Evolutionary conservation across 371 early-diverging fungal species (phyloP), one percentile per base, ranked within the genome.

Genomic region (Rhizopus delemar): DNA sequence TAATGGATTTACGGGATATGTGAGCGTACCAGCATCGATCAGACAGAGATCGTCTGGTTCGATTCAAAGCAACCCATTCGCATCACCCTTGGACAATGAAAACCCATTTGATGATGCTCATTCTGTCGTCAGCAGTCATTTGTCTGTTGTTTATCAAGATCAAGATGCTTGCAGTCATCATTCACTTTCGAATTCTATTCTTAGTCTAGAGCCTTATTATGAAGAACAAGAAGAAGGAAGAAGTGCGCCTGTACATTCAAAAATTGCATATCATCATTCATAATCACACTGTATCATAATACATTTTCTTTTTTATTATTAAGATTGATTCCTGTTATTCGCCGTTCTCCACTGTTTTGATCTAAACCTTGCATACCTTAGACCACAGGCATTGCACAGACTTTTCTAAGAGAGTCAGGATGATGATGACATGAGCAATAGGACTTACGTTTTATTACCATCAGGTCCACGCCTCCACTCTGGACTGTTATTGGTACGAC

Each of bases 391-490:
- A 66, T 90, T 90, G 62, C 90, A 90, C 7, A 90, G 65, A 45
- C 88, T 87, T 71, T 29, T n/a, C 35, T 41, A 13, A 32, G 53
- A 22, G 22, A 52, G 39, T 46, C 12, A 39, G 35, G 41, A 51
- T 48, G 46, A 52, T 43, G 33, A 51, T 28, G 5, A 43, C n/a
- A 13, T 22, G 29, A 22, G 22, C 46, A 32, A 43, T 28, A 36
- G 51, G 38, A 71, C 80, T 72, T 79, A 86, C 84, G 88, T 87
- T 64, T 90, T 90, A 68, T 89, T 86, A n/a, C 91, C 91, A 34
- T 83, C 84, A 28, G 89, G 91, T 8, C 91, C 91, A 46, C 86
- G 78, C 46, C 91, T 79, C 91, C 91, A 90, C 63, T 90, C 91
- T 32, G 90, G 91, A 39, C 90, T 89, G 34, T 78, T 75, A 35